phyloP scores from a whole-genome alignment of 768 basidiomycete genomes.

The Multifurca ochricompacta region DNA sequence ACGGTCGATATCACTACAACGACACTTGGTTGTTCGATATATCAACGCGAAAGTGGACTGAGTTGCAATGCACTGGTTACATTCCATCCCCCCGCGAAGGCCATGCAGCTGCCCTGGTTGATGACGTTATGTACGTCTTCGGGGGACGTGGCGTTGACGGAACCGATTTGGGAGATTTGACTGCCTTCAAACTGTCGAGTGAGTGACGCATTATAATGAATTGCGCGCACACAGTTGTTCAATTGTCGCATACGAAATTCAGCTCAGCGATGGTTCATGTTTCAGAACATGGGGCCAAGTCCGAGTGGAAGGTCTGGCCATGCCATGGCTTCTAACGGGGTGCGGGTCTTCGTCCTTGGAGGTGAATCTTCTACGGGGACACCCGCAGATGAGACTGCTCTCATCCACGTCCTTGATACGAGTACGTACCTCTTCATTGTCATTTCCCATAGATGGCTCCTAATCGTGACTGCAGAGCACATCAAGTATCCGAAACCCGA shows the following conservation, averaged over 20 bases:
- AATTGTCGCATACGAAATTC: constrained; percentile 5
- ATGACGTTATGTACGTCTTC: constrained; percentile 96
- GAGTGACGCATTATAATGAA: constrained; percentile 30
- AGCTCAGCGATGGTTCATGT: constrained; percentile 99
- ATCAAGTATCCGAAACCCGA: constrained; percentile 79
- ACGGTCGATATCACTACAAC: constrained; percentile 98
- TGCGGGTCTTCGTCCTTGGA: constrained; percentile 86
- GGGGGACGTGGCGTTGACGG: constrained; percentile 97
- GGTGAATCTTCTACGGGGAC: constrained; percentile 80
- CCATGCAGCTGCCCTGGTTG: constrained; percentile 92
- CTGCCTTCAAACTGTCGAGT: constrained; percentile 98
- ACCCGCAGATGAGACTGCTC: constrained; percentile 67
- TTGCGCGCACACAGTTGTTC: background rate
- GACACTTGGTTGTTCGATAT: constrained; percentile 96
- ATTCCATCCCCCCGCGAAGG: constrained; percentile 95
- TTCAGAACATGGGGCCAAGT: constrained; percentile 98
- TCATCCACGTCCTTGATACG: constrained; percentile 92
- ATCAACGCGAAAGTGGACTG: constrained; percentile 73
- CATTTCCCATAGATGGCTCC: background rate
- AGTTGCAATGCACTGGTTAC: constrained; percentile 92
- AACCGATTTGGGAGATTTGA: constrained; percentile 88
- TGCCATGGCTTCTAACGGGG: constrained; percentile 92
- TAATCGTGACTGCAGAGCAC: constrained; percentile 46
- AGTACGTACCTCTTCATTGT: constrained; percentile 48
- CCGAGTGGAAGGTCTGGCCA: constrained; percentile 92